Evolutionary conservation across 441 rosid species (phyloP).

Genomic region (Mallotus repandus): DNA sequence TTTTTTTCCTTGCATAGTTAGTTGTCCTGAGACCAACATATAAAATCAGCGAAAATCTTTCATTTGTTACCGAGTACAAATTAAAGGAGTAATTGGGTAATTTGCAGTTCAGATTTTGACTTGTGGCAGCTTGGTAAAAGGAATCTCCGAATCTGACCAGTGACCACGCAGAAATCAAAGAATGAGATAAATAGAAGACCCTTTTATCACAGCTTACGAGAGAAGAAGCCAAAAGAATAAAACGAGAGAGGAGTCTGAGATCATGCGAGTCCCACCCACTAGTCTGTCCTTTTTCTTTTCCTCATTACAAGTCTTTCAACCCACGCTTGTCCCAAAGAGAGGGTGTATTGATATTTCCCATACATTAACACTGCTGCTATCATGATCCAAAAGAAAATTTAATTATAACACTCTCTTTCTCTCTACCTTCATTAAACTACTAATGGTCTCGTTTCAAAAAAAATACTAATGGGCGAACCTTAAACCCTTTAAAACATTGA

Average conservation of each 20-base stretch:
- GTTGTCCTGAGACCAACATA: too few species aligned
- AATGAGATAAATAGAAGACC: not conserved
- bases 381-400: not conserved
- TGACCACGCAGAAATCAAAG: not conserved
- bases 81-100: slow-evolving; percentile 1
- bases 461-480: not conserved
- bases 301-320: slow-evolving; percentile 18
- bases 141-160: slow-evolving; percentile 17
- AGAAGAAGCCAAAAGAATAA: not conserved
- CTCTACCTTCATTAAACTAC: too few species aligned
- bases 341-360: slow-evolving; percentile 23
- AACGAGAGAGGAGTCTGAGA: slow-evolving; percentile 12
- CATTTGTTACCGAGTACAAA: not conserved
- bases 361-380: not conserved
- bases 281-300: not conserved
- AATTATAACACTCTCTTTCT: not conserved
- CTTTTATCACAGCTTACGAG: not conserved
- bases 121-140: slow-evolving; percentile 3
- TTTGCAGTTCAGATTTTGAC: not conserved
- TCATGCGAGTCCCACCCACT: slow-evolving; percentile 39
- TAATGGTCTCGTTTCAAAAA: too few species aligned
- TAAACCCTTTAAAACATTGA: too few species aligned
- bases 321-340: slow-evolving; percentile 36
- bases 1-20: too few species aligned
- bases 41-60: not conserved